A percentile compares a stretch with the other conserved stretches of the same genome.
Conservation (phyloP, 2,329 filamentous ascomycete genomes). For the Fusarium proliferatum region DNA sequence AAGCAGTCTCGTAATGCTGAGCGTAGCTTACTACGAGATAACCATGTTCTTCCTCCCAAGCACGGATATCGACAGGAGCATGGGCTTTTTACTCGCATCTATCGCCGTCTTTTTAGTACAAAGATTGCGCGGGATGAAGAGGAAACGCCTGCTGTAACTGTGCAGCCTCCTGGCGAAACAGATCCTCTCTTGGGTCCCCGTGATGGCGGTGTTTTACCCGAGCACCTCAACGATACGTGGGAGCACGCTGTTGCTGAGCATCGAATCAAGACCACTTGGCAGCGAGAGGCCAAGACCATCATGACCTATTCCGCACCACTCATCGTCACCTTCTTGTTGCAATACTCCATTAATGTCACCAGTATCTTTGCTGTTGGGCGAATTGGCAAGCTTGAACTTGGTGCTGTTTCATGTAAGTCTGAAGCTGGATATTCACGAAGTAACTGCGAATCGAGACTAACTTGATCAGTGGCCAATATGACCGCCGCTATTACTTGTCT, state of each 20-base stretch:
- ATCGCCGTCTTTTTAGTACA: slow-evolving; percentile 65
- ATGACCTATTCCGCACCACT: slow-evolving; percentile 76
- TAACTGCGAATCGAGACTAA: slow-evolving; percentile 14
- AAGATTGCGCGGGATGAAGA: slow-evolving; percentile 55
- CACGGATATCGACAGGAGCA: slow-evolving; percentile 52
- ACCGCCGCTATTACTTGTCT: slow-evolving; percentile 83
- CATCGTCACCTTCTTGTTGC: slow-evolving; percentile 77
- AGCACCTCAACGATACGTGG: slow-evolving; percentile 79
- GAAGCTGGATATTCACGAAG: neutral
- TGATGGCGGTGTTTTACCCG: slow-evolving; percentile 57
- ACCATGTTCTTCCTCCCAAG: slow-evolving; percentile 73
- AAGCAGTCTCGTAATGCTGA: slow-evolving; percentile 68
- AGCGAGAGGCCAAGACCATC: slow-evolving; percentile 86
- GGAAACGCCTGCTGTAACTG: slow-evolving; percentile 50
- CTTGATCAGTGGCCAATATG: slow-evolving; percentile 68
- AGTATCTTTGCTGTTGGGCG: slow-evolving; percentile 83
- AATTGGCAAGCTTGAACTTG: slow-evolving; percentile 72
- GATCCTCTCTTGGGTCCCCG: slow-evolving; percentile 54
- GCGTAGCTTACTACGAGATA: slow-evolving; percentile 71
- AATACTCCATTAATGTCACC: slow-evolving; percentile 86
- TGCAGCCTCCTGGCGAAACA: slow-evolving; percentile 55
- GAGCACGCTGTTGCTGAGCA: slow-evolving; percentile 85
- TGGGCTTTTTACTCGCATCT: slow-evolving; percentile 56
- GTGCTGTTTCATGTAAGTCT: slow-evolving; percentile 56
- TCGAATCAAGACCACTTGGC: slow-evolving; percentile 89